A percentile compares a stretch with the other conserved stretches of the same genome.
phyloP scores from a whole-genome alignment of 306 rosid genomes.

The Betula pendula region DNA sequence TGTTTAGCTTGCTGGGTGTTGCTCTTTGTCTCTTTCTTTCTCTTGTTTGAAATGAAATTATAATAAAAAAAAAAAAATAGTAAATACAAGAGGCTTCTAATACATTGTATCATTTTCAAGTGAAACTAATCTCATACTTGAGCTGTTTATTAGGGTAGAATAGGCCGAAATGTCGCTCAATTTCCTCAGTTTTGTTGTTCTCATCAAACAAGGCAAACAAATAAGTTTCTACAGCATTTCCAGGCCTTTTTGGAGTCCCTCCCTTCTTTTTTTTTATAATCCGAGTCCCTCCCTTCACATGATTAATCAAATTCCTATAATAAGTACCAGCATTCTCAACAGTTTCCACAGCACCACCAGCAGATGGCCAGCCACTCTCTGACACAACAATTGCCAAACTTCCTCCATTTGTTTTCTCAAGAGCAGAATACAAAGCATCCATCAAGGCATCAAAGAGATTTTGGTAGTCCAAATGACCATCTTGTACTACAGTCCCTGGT shows the following conservation, averaged over 20 bases:
- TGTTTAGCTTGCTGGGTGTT: no score
- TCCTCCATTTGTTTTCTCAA: constrained; percentile 35
- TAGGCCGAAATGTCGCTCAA: constrained; percentile 41
- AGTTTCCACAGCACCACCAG: constrained; percentile 21
- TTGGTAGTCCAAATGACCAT: background rate
- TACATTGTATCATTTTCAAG: background rate
- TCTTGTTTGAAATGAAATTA: no score
- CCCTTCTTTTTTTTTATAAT: no score
- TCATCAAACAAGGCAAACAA: constrained; percentile 39
- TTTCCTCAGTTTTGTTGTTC: constrained; percentile 25
- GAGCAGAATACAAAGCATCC: constrained; percentile 33
- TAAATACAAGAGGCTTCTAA: background rate
- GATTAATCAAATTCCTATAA: constrained; percentile 26
- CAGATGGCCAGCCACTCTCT: constrained; percentile 48
- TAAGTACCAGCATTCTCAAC: constrained; percentile 33
- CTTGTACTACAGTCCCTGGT: background rate
- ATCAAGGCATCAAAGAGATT: constrained; percentile 32
- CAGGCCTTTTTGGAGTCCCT: constrained; percentile 38
- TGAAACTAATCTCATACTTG: constrained; percentile 25
- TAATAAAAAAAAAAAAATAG: no score
- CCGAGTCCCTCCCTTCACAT: constrained; percentile 28
- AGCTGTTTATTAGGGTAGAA: constrained; percentile 33
- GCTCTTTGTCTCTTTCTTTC: no score
- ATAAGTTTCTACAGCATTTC: constrained; percentile 31
- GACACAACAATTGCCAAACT: constrained; percentile 37